These are phyloP conservation scores for Blastobotrys arbuscula DNA, from an alignment of 1,139 yeast genomes.

Conservation along the genomic window DNA sequence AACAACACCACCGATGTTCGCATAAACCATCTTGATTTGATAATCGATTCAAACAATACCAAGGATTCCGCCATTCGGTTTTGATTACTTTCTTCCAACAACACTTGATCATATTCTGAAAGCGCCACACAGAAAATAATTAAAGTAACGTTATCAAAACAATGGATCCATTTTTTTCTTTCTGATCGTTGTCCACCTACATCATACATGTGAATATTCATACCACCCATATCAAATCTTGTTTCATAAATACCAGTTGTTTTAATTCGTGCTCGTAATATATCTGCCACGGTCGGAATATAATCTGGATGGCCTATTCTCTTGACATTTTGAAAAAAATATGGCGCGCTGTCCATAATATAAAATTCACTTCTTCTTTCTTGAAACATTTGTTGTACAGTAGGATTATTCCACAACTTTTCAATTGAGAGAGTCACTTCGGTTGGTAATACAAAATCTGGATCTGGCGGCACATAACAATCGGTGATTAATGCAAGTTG, in stretches of 20 bases:
- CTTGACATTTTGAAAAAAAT: slow-evolving; percentile 63
- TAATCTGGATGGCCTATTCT: slow-evolving; percentile 59
- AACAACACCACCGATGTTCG: slow-evolving; percentile 81
- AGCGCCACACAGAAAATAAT: slow-evolving; percentile 87
- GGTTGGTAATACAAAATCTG: slow-evolving; percentile 28
- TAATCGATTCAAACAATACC: slow-evolving; percentile 81
- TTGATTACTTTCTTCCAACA: slow-evolving; percentile 65
- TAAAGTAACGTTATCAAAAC: slow-evolving; percentile 86
- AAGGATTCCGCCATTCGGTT: slow-evolving; percentile 83
- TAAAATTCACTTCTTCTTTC: slow-evolving; percentile 71
- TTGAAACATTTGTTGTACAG: slow-evolving; percentile 52
- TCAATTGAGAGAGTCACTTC: slow-evolving; percentile 26
- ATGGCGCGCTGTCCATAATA: slow-evolving; percentile 79
- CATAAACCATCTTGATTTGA: slow-evolving; percentile 90
- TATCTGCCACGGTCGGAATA: slow-evolving; percentile 69
- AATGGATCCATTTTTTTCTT: slow-evolving; percentile 92
- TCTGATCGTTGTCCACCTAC: slow-evolving; percentile 95
- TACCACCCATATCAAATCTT: slow-evolving; percentile 66
- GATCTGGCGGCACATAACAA: slow-evolving; percentile 29
- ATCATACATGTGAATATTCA: slow-evolving; percentile 78
- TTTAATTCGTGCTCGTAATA: slow-evolving; percentile 81
- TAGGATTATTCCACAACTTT: slow-evolving; percentile 51
- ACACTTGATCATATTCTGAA: slow-evolving; percentile 82
- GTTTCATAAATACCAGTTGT: slow-evolving; percentile 91
- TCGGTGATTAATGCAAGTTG: slow-evolving; percentile 23